Conservation (phyloP, 1,139 yeast genomes). For the Saccharomyces hybrid region DNA sequence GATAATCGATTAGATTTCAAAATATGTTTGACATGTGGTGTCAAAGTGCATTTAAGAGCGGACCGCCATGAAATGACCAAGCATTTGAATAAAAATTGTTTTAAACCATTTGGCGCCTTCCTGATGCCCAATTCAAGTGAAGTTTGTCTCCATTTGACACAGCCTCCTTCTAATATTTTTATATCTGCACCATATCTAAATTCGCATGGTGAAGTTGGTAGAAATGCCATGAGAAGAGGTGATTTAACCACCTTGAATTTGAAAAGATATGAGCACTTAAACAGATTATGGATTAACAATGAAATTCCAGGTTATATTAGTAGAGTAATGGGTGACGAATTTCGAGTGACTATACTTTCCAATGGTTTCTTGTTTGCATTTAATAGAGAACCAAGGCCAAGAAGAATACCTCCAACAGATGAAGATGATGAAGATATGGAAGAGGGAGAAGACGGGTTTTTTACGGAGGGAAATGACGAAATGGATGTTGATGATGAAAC, state of each 20-base stretch:
- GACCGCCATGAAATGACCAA: slow-evolving; percentile 33
- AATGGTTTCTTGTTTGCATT: slow-evolving; percentile 27
- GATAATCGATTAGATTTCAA: slow-evolving; percentile 34
- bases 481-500: slow-evolving; percentile 19
- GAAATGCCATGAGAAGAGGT: slow-evolving; percentile 43
- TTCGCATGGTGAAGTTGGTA: slow-evolving; percentile 63
- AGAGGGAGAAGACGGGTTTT: slow-evolving; percentile 9
- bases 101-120: slow-evolving; percentile 36
- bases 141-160: slow-evolving; percentile 35
- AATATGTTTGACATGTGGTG: slow-evolving; percentile 37
- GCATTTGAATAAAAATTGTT: slow-evolving; percentile 27
- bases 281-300: slow-evolving; percentile 52
- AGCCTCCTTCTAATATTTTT: slow-evolving; percentile 32
- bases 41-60: slow-evolving; percentile 31
- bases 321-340: slow-evolving; percentile 33
- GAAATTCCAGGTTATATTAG: slow-evolving; percentile 39
- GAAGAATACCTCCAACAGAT: slow-evolving; percentile 17
- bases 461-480: slow-evolving; percentile 20
- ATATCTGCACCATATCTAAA: slow-evolving; percentile 63
- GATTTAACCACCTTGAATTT: slow-evolving; percentile 46
- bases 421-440: slow-evolving; percentile 18
- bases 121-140: slow-evolving; percentile 38
- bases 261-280: slow-evolving; percentile 47
- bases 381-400: slow-evolving; percentile 24
- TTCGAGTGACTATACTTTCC: slow-evolving; percentile 27